Conservation (phyloP, 331 rosid genomes). For the Quercus phellos region DNA sequence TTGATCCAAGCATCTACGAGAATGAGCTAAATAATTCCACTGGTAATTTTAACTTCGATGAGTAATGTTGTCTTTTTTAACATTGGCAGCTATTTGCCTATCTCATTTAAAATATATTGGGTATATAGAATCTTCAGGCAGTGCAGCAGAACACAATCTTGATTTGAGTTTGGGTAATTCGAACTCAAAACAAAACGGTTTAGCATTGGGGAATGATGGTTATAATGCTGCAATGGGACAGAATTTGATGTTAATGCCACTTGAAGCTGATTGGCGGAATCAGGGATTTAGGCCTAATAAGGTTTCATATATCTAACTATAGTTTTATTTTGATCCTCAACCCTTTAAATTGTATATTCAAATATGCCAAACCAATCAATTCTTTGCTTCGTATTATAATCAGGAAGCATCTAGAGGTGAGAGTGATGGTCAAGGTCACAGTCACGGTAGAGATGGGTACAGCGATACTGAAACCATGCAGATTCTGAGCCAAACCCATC, state of each 20-base stretch:
- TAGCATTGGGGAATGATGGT: slow-evolving; percentile 27
- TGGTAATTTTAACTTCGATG: slow-evolving; percentile 31
- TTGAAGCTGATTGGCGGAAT: slow-evolving; percentile 56
- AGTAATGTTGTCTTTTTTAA: too few relatives aligned
- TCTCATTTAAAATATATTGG: not conserved
- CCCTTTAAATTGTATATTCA: not conserved
- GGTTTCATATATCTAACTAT: slow-evolving; percentile 22
- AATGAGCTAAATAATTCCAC: slow-evolving; percentile 64
- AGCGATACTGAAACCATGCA: slow-evolving; percentile 58
- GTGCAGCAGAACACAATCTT: slow-evolving; percentile 57
- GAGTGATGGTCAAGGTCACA: slow-evolving; percentile 30
- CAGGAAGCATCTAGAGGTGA: slow-evolving; percentile 31
- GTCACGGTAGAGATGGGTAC: slow-evolving; percentile 34
- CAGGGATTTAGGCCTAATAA: slow-evolving; percentile 46
- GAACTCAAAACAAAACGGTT: slow-evolving; percentile 34
- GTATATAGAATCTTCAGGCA: slow-evolving; percentile 45
- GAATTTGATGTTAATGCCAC: slow-evolving; percentile 20
- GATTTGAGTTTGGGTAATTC: slow-evolving; percentile 90
- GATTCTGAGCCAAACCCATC: slow-evolving; percentile 47
- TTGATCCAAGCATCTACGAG: slow-evolving; percentile 87
- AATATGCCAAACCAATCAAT: not conserved
- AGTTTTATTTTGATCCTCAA: not conserved
- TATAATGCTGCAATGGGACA: slow-evolving; percentile 31
- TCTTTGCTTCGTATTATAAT: not conserved
- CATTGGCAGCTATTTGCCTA: not conserved